Base-by-base conservation (phyloP, 805 yeast species). In the Saccharomycopsis sp. region DNA sequence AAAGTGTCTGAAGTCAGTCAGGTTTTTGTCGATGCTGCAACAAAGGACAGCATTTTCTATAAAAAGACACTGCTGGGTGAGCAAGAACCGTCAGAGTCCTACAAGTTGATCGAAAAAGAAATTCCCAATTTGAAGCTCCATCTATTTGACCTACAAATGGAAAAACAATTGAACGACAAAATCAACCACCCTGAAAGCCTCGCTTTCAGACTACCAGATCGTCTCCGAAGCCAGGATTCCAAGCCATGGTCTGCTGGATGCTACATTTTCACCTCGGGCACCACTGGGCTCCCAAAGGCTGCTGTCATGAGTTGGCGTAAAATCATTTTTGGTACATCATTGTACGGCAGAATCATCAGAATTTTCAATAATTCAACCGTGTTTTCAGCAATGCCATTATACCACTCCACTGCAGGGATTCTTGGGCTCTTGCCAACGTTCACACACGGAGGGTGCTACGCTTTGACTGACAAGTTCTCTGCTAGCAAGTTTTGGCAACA, bases 251-350 rank as follows among this genome's bases (percentile, higher is more conserved):
- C 75, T 41, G 71, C 89, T 3, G 78, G 82, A 16, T 71, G 79
- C 49, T 68, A 84, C 50, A 84, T 88, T 38, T 88, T 80, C 59
- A 88, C 97, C 0, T 83, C 95, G 0, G 97, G 97, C 30, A 89
- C 96, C 5, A 85, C 96, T 0, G 96, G 96, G 0, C 63, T 88
- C 47, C 96, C 97, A 12, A 88, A 88, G 59, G 82, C 96, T 4
- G 96, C 95, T 2, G 80, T 83, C 42, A 78, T 88, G 77, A 79
- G 92, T 4, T 87, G 96, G 96, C 70, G 86, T 53, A 88, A 87
- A 59, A 72, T 82, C 5, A 71, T 69, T 35, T 65, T 81, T 64
- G 95, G 94, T 1, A 63, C 85, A 1, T 60, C 68, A 2, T 55
- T 84, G 19, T 87, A 85, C 54, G 84, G 85, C 1, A 69, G 69